Evolutionary conservation across 805 yeast species (phyloP).

Genomic region (Kuraishia molischiana): DNA sequence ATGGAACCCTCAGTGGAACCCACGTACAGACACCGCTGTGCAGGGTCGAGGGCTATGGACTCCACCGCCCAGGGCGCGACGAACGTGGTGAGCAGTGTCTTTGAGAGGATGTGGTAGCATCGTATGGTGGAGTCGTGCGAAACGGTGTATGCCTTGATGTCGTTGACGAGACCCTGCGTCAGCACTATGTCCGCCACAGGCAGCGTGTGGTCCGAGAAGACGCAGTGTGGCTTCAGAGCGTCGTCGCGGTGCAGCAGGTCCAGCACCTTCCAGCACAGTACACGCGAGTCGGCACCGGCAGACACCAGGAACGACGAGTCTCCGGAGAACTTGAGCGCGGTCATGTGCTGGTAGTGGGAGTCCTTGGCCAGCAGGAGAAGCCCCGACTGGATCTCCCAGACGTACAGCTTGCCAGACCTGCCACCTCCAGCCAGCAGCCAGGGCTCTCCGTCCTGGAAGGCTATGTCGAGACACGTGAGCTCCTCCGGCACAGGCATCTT

Average conservation of each 20-base stretch:
- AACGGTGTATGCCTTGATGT: conserved; percentile 53
- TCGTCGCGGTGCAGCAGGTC: conserved; percentile 40
- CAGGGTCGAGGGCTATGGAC: conserved; percentile 62
- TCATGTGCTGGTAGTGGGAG: conserved; percentile 75
- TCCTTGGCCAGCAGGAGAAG: conserved; percentile 60
- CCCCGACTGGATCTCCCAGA: conserved; percentile 85
- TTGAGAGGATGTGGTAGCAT: conserved; percentile 45
- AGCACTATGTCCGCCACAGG: conserved; percentile 31
- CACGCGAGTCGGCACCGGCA: conserved; percentile 76
- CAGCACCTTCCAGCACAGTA: conserved; percentile 59
- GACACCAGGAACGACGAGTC: conserved; percentile 63
- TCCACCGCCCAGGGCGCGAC: conserved; percentile 52
- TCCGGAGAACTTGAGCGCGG: conserved; percentile 44
- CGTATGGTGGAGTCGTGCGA: conserved; percentile 72
- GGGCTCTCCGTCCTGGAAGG: conserved; percentile 10
- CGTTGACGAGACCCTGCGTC: conserved; percentile 42
- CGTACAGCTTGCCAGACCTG: conserved; percentile 60
- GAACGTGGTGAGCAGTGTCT: conserved; percentile 54
- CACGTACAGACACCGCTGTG: conserved; percentile 62
- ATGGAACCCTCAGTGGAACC: conserved; percentile 61
- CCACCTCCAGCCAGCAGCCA: conserved; percentile 71
- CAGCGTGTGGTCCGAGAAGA: conserved; percentile 51
- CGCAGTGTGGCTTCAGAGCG: conserved; percentile 42
- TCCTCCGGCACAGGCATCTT: conserved; percentile 79
- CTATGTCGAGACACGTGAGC: conserved; percentile 43